Percentiles rank a stretch among this genome's conserved stretches.
phyloP scores from a whole-genome alignment of 2,329 filamentous ascomycete species.

The Xylariomycetidae sp. region DNA sequence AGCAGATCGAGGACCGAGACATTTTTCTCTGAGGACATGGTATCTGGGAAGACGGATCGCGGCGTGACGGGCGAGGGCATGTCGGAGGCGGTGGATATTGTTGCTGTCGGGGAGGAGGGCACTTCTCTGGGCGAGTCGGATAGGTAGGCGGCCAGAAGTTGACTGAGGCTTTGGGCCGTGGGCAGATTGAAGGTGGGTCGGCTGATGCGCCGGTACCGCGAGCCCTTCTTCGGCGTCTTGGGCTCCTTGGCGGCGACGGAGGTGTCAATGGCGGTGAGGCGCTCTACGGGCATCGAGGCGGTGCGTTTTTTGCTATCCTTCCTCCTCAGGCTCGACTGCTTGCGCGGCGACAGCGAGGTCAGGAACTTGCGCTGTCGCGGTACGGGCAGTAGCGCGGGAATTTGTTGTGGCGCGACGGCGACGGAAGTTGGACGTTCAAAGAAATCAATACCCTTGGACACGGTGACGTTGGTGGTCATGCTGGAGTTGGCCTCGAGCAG shows the following conservation, averaged over 20 bases:
- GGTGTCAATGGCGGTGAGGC: background rate
- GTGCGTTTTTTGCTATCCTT: constrained; percentile 16
- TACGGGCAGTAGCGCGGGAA: constrained; percentile 1
- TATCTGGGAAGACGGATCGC: constrained; percentile 7
- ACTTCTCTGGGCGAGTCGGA: constrained; percentile 6
- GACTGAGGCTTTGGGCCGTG: constrained; percentile 11
- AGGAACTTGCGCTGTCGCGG: constrained; percentile 16
- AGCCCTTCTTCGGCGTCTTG: constrained; percentile 12
- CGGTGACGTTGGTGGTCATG: constrained; percentile 20
- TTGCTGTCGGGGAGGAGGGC: constrained; percentile 9
- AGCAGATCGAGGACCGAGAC: constrained; percentile 14
- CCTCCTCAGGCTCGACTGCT: constrained; percentile 15
- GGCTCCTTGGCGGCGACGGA: background rate
- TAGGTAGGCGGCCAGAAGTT: constrained; percentile 18
- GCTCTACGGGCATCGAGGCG: background rate
- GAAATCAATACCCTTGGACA: constrained; percentile 22
- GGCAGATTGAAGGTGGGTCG: constrained; percentile 15
- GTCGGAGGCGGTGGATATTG: constrained; percentile 6
- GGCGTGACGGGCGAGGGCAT: constrained; percentile 12
- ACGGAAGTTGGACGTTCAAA: constrained; percentile 14
- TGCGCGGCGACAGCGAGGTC: constrained; percentile 18
- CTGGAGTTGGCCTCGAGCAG: constrained; percentile 23
- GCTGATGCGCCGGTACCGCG: constrained; percentile 20
- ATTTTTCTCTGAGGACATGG: constrained; percentile 6
- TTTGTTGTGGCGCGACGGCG: background rate